Evolutionary conservation across 345 rosid genomes (phyloP), one percentile per base, ranked within the genome.

Genomic region (Gossypium turneri): DNA sequence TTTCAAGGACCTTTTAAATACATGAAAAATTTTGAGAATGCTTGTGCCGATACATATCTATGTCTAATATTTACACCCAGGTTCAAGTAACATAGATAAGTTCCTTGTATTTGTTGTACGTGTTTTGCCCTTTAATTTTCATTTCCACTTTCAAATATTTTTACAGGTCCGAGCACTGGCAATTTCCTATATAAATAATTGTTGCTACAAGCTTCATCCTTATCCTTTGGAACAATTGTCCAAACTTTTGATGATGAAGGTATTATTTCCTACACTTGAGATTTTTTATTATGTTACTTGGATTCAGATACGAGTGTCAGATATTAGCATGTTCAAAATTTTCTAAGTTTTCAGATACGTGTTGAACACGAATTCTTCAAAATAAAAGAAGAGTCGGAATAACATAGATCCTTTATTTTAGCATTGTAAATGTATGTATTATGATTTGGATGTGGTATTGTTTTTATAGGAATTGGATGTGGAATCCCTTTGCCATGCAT

Each of bases 141-240:
- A 19, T 75, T 60, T 45, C 47, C 67, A n/a, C 57, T 5, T 75
- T 68, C 12, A 64, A 64, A 50, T 73, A 45, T 73, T 81, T 56
- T 64, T 15, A 2, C 81, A 94, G 98, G 84, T 90, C 75, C 88
- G 91, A 65, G 86, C 82, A 12, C 71, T 89, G 13, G 91, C 89
- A 17, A 67, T 94, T 57, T 83, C 90, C 27, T 87, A 84, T 78
- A 85, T 94, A 74, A 90, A 94, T 77, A 86, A 73, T 81, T 86
- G 85, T 34, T 82, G 97, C 81, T 94, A 94, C 85, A 92, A 92
- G 88, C 97, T 92, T 82, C 97, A 94, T 78, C 98, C 98, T 1
- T 94, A 89, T 84, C 94, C 95, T 47, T 74, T 92, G 70, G 11
- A 63, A 1, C 88, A 75, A 34, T 66, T 94, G 71, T 92, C 98